Evolutionary conservation across 2,329 filamentous ascomycete genomes (phyloP).

Genomic region (Alternaria gaisen): DNA sequence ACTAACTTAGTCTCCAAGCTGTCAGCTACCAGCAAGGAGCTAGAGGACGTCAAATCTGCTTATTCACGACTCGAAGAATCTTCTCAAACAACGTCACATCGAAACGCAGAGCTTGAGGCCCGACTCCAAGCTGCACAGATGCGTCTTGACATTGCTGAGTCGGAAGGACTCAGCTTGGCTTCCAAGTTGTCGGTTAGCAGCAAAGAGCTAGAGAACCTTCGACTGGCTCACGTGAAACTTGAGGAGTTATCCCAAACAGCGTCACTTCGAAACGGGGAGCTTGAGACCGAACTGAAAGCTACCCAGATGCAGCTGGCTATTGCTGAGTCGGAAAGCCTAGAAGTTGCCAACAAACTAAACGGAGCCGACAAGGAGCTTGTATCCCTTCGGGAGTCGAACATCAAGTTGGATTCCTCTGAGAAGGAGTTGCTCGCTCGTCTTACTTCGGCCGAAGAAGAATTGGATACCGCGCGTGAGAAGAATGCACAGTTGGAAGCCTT

Average conservation of each 20-base stretch:
- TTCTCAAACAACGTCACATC: constrained; percentile 7
- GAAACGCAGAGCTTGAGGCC: constrained; percentile 25
- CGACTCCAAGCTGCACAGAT: constrained; percentile 30
- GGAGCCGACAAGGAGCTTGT: constrained; percentile 41
- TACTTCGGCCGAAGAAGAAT: constrained; percentile 43
- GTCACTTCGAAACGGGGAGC: constrained; percentile 13
- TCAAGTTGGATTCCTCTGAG: constrained; percentile 40
- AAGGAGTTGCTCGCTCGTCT: constrained; percentile 39
- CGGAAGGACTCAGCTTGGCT: constrained; percentile 32
- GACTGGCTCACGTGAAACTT: constrained; percentile 17
- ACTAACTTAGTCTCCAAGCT: constrained; percentile 30
- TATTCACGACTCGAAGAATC: constrained; percentile 24
- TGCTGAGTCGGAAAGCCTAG: constrained; percentile 34
- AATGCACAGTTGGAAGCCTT: constrained; percentile 46
- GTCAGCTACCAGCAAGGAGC: constrained; percentile 19
- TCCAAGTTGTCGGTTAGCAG: constrained; percentile 22
- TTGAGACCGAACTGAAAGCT: constrained; percentile 33
- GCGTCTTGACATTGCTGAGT: constrained; percentile 35
- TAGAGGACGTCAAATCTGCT: constrained; percentile 19
- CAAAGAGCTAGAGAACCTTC: constrained; percentile 27
- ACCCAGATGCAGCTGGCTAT: constrained; percentile 33
- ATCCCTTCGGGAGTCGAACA: constrained; percentile 37
- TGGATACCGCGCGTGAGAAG: constrained; percentile 37
- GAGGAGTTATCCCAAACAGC: constrained; percentile 15
- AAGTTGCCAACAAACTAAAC: constrained; percentile 22